Base-by-base conservation (phyloP, 768 basidiomycete species). In the Saitozyma podzolica region DNA sequence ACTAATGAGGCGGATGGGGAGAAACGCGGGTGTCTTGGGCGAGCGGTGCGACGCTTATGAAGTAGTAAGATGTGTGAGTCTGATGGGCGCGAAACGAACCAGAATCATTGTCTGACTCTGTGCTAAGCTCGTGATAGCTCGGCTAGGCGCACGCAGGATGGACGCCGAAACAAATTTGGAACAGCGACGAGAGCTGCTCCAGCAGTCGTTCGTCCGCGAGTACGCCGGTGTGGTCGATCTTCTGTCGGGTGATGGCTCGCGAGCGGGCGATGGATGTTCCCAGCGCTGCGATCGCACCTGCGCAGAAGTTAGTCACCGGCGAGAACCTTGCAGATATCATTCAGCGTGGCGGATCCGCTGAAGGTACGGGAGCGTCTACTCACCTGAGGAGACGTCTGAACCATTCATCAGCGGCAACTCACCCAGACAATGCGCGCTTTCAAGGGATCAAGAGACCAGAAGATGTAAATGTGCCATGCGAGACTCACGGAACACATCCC, bases 401-500 rank as follows among this genome's bases (percentile, higher is more conserved):
- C 11, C 14, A 17, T 19, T n/a, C 56, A 29, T 29, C 29, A 29
- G 29, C 61, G 56, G 62, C 62, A 0, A 47, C 39, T 54, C 39
- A 54, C 9, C 56, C 29, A 29, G 29, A 29, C 29, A 29, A 29
- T 29, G 5, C 29, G 29, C 29, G 29, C 29, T 29, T 29, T 29
- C 29, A 2, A 29, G 29, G 2, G 29, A 29, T 29, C 29, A 29
- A 29, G 29, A 2, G 5, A 29, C 2, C 2, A 29, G 29, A 5
- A 45, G 39, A 40, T 40, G 13, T 0, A 11, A 50, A 16, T 2
- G 56, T 41, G 43, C 10, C 19, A 10, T 8, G 17, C 9, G 49
- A 8, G 8, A 50, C 70, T 72, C 58, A 75, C 73, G 62, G 54
- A 76, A 72, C 47, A 74, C 41, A 52, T 76, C 75, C 70, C 70